phyloP scores from a whole-genome alignment of 2,329 filamentous ascomycete species.

The Calcarisporium arbuscula region DNA sequence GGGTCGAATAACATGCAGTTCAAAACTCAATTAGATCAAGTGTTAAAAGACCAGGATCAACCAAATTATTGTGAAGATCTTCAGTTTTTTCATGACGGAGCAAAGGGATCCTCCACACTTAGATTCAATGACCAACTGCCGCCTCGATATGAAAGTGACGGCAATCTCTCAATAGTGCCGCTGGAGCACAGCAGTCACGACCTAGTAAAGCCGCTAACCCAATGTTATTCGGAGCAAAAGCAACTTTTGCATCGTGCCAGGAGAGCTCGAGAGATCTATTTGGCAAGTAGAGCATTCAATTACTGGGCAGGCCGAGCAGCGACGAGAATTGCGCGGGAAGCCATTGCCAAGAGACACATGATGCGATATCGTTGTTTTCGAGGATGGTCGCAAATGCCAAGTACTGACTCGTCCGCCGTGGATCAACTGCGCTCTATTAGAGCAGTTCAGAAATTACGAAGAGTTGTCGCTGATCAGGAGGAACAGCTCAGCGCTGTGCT shows the following conservation, averaged over 20 bases:
- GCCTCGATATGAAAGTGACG: not conserved
- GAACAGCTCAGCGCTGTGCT: conserved; percentile 20
- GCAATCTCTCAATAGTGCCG: not conserved
- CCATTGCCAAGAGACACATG: conserved; percentile 63
- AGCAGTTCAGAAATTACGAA: conserved; percentile 27
- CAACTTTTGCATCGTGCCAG: conserved; percentile 44
- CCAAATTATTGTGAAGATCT: too few species aligned
- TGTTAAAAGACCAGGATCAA: too few species aligned
- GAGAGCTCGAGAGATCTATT: conserved; percentile 58
- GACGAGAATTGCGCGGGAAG: conserved; percentile 60
- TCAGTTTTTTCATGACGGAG: too few species aligned
- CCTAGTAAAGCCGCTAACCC: too few species aligned
- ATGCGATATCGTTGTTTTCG: conserved; percentile 46
- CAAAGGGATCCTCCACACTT: too few species aligned
- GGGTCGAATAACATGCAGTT: too few species aligned
- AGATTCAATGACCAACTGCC: too few species aligned
- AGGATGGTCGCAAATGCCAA: conserved; percentile 28
- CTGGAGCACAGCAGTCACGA: too few species aligned
- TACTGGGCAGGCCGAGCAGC: conserved; percentile 60
- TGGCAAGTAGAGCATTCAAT: conserved; percentile 36
- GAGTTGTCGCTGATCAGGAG: conserved; percentile 20
- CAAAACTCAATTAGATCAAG: too few species aligned
- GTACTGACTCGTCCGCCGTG: conserved; percentile 19
- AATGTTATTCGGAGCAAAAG: conserved; percentile 1
- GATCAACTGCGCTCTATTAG: conserved; percentile 23